These are phyloP conservation scores for Alternaria consortialis DNA, from an alignment of 2,329 filamentous ascomycete species.

Conservation along the genomic window DNA sequence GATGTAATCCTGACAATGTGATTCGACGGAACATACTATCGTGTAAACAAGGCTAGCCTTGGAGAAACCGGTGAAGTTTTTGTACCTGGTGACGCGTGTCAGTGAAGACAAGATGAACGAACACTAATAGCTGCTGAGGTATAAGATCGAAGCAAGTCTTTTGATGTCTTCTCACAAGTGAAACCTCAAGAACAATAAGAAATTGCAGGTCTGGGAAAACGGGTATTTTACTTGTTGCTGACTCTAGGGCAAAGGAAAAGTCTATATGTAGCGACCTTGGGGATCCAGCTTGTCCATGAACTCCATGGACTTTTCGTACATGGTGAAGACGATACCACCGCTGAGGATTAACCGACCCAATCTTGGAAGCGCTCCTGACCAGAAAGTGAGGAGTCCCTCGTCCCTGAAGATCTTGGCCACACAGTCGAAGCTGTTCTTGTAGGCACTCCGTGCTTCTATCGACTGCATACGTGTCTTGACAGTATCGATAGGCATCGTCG, in stretches of 20 bases:
- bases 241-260: neutral
- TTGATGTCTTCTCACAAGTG: too few relatives aligned
- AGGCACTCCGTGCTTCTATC: conserved; percentile 79
- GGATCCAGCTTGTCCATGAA: conserved; percentile 82
- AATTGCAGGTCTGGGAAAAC: neutral
- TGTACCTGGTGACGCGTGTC: neutral
- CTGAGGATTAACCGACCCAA: conserved; percentile 86
- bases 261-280: conserved; percentile 78
- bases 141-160: too few relatives aligned
- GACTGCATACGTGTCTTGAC: conserved; percentile 98
- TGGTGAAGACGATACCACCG: conserved; percentile 96
- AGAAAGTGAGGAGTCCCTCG: conserved; percentile 89
- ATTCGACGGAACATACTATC: neutral
- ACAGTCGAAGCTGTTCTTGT: conserved; percentile 89
- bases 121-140: neutral
- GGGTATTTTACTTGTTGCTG: neutral
- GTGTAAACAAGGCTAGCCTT: neutral
- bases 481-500: conserved; percentile 80
- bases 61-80: neutral
- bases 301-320: conserved; percentile 97
- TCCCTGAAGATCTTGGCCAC: conserved; percentile 84
- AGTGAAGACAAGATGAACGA: neutral
- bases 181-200: neutral
- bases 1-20: neutral
- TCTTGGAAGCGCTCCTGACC: conserved; percentile 90